These are phyloP conservation scores for Colletotrichum sp. DNA, from an alignment of 2,329 filamentous ascomycete species.

Conservation along the genomic window DNA sequence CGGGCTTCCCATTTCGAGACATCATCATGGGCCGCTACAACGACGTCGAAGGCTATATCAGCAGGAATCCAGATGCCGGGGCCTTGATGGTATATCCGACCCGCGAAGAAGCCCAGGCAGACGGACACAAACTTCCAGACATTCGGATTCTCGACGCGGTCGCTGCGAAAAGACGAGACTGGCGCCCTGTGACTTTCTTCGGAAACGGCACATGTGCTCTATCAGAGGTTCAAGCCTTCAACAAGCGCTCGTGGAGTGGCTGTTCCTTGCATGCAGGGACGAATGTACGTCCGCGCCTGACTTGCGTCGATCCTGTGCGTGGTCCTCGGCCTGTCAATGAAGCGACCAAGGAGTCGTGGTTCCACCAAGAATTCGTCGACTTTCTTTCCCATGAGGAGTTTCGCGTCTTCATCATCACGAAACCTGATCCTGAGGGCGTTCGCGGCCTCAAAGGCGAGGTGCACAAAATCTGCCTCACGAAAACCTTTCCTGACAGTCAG, in stretches of 20 bases:
- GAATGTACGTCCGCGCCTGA: not conserved
- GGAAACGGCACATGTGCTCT: not conserved
- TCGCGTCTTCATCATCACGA: not conserved
- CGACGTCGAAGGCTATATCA: not conserved
- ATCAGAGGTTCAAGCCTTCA: not conserved
- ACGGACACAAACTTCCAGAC: not conserved
- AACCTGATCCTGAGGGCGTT: not conserved
- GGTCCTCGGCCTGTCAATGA: not conserved
- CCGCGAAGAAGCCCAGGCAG: not conserved
- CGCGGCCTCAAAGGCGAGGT: not conserved
- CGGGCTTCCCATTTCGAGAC: not conserved
- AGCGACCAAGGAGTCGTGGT: not conserved
- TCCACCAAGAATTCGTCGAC: not conserved
- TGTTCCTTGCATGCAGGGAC: not conserved
- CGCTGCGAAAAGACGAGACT: not conserved
- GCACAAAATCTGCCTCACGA: too few species aligned
- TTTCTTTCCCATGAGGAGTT: not conserved
- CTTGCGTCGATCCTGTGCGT: not conserved
- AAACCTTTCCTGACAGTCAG: not conserved
- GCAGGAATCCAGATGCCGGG: not conserved
- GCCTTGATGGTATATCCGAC: not conserved
- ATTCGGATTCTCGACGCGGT: not conserved
- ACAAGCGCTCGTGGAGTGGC: not conserved
- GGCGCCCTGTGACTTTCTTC: not conserved
- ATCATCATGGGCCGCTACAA: not conserved